Base-by-base conservation (phyloP, 2,329 filamentous ascomycete species). In the Colletotrichum abscissum region DNA sequence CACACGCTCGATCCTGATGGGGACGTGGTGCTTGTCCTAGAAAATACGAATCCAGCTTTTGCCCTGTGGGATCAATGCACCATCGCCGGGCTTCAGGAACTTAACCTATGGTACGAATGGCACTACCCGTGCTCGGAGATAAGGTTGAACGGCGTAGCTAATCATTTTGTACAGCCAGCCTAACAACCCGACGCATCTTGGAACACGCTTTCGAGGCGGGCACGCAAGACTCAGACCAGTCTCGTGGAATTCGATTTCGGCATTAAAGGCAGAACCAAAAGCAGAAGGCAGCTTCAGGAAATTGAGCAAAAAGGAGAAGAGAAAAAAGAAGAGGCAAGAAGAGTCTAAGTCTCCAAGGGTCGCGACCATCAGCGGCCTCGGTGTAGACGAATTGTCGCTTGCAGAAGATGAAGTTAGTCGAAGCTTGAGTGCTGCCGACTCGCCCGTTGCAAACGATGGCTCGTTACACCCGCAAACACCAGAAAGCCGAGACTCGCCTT, bases 1-100 rank as follows among this genome's bases (percentile, higher is more conserved):
- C 30, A 67, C 24, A 24, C 30, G 33, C 30, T 67, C 16, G 33
- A 67, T 49, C 54, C 63, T 38, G 63, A 58, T 58, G 54, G 63
- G 12, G 63, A 67, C 19, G 54, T 67, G 11, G 4, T 57, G 22
- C 35, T 67, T 35, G 28, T 35, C 28, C 26, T 67, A 24, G 24
- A 7, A 11, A 57, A 59, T 24, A 22, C 33, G 5, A 49, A 67
- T 35, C 6, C 33, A 22, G 6, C 35, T 16, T 58, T 67, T 28
- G 63, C 54, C 16, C 28, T 35, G 3, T 67, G 33, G 54, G 38
- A 59, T 52, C 52, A 49, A 33, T 24, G 38, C 38, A 46, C 38
- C 38, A 46, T 5, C 16, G 38, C 38, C 38, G 38, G 38, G 38
- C 7, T n/a, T 28, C n/a, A 26, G n/a, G 38, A 38, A 14, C 24